Evolutionary conservation across 2,329 filamentous ascomycete genomes (phyloP).

Genomic region (Exophiala mesophila): DNA sequence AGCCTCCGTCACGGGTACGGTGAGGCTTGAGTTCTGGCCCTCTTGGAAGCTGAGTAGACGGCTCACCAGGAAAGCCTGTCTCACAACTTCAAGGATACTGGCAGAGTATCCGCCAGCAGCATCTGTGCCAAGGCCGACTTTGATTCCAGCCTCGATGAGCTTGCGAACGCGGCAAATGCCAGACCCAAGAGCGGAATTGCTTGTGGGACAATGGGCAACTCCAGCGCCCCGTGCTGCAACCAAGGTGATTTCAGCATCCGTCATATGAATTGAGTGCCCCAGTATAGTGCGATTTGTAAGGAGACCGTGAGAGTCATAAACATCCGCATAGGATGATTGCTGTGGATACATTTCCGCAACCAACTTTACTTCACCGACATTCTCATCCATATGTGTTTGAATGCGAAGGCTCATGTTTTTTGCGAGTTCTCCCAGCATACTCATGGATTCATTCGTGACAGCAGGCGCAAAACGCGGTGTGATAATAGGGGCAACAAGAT

Average conservation of each 20-base stretch:
- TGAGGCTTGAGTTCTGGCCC: conserved; percentile 25
- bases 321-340: conserved; percentile 60
- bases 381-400: conserved; percentile 89
- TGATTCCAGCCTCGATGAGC: conserved; percentile 68
- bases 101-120: conserved; percentile 81
- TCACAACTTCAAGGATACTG: conserved; percentile 70
- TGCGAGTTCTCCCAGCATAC: conserved; percentile 60
- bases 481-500: conserved; percentile 69
- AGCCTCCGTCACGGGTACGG: conserved; percentile 65
- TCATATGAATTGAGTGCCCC: conserved; percentile 77
- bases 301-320: conserved; percentile 70
- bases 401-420: conserved; percentile 52
- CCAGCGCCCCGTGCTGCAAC: conserved; percentile 59
- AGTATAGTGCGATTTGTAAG: conserved; percentile 70
- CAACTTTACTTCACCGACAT: conserved; percentile 64
- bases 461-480: conserved; percentile 62
- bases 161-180: conserved; percentile 73
- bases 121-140: conserved; percentile 83
- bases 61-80: conserved; percentile 74
- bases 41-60: conserved; percentile 58
- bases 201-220: conserved; percentile 79
- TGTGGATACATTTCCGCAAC: conserved; percentile 67
- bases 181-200: conserved; percentile 75
- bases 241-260: conserved; percentile 59
- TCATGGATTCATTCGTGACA: conserved; percentile 51